phyloP scores from a whole-genome alignment of 2,329 filamentous ascomycete genomes.

The Paecilomyces variotii region DNA sequence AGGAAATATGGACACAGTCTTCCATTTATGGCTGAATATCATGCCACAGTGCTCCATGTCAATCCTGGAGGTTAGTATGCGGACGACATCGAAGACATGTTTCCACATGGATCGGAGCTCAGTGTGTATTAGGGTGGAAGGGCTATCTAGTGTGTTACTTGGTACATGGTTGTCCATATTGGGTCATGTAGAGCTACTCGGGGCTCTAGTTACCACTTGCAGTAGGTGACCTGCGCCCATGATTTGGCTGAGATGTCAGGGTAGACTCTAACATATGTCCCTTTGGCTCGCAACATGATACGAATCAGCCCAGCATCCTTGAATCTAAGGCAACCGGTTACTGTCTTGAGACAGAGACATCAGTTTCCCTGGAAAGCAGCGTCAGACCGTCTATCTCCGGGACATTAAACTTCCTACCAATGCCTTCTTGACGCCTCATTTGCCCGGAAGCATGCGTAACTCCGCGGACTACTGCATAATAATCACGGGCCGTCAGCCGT shows the following conservation, averaged over 20 bases:
- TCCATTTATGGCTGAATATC: neutral
- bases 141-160: neutral
- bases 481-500: neutral
- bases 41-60: neutral
- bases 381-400: neutral
- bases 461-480: neutral
- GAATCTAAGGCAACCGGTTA: neutral
- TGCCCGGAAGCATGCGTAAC: neutral
- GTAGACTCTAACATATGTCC: neutral
- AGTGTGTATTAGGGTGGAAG: neutral
- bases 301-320: neutral
- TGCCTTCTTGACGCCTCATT: neutral
- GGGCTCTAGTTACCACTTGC: neutral
- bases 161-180: neutral
- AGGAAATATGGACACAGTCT: neutral
- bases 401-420: neutral
- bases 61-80: neutral
- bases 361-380: neutral
- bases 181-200: neutral
- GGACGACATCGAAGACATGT: neutral
- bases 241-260: neutral
- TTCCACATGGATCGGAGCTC: neutral
- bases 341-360: neutral
- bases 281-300: neutral
- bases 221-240: neutral